These are phyloP conservation scores for Simplicillium aogashimaense DNA, from an alignment of 2,329 filamentous ascomycete species.

Conservation along the genomic window DNA sequence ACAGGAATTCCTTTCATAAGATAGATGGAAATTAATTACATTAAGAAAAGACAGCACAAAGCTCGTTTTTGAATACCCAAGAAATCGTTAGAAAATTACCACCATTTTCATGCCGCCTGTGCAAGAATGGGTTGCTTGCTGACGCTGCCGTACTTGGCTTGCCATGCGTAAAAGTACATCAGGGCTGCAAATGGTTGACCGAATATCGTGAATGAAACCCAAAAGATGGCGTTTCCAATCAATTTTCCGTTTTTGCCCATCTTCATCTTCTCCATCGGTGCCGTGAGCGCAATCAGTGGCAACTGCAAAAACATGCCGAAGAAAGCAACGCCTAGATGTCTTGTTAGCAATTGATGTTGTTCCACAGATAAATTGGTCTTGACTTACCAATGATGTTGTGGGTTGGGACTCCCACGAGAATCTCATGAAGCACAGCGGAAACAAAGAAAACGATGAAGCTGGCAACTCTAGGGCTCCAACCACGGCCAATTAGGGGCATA, in stretches of 20 bases:
- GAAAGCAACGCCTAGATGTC: conserved; percentile 68
- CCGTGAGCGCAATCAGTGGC: conserved; percentile 74
- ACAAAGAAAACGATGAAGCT: conserved; percentile 79
- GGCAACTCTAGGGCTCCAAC: conserved; percentile 61
- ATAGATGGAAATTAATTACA: conserved; percentile 8
- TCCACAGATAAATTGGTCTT: background rate
- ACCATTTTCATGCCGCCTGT: conserved; percentile 1
- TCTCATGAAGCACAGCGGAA: conserved; percentile 81
- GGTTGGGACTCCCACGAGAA: conserved; percentile 87
- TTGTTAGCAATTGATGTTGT: conserved; percentile 5
- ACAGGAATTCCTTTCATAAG: conserved; percentile 68
- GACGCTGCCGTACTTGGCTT: conserved; percentile 89
- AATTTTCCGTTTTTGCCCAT: conserved; percentile 61
- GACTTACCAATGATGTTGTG: conserved; percentile 80
- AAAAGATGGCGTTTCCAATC: conserved; percentile 89
- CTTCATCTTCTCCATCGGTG: conserved; percentile 68
- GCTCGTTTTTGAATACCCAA: background rate
- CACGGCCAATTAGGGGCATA: conserved; percentile 74
- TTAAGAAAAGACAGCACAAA: background rate
- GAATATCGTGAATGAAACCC: conserved; percentile 91
- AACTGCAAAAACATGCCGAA: conserved; percentile 89
- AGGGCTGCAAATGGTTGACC: conserved; percentile 89
- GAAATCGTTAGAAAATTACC: background rate
- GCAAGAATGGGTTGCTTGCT: conserved; percentile 30
- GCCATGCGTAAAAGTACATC: conserved; percentile 97